Percentiles rank a stretch among this genome's conserved stretches.
phyloP scores from a whole-genome alignment of 768 basidiomycete species.

The Panaeolus cyanescens region DNA sequence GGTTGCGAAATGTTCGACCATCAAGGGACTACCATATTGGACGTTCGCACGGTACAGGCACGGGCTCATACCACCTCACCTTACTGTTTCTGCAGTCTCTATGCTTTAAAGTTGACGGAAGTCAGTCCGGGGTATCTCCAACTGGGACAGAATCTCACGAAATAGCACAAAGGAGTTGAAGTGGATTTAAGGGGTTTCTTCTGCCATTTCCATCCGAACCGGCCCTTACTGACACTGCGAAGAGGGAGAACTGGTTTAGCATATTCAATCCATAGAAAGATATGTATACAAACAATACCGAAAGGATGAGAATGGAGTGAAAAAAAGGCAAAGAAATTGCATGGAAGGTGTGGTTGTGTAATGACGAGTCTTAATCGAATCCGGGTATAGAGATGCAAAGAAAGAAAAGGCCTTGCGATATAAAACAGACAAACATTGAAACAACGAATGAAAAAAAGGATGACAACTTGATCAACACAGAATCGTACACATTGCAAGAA shows the following conservation, averaged over 20 bases:
- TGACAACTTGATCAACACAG: not conserved
- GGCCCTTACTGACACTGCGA: not conserved
- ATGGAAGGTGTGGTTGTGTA: not conserved
- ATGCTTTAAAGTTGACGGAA: not conserved
- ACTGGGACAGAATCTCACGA: not conserved
- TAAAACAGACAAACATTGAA: not conserved
- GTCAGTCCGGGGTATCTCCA: not conserved
- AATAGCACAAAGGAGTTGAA: not conserved
- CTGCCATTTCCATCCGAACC: not conserved
- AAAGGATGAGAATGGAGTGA: not conserved
- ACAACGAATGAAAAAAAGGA: not conserved
- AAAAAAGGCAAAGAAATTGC: constrained; percentile 3
- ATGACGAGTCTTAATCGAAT: not conserved
- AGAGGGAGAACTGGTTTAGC: not conserved
- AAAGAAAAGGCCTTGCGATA: not conserved
- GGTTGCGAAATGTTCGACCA: not conserved
- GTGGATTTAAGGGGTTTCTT: not conserved
- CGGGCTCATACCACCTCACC: not conserved
- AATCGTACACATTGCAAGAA: not conserved
- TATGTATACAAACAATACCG: constrained; percentile 1
- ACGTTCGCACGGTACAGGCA: not conserved
- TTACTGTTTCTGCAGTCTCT: not conserved
- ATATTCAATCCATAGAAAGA: constrained; percentile 4
- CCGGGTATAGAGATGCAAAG: constrained; percentile 1
- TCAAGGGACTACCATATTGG: not conserved